phyloP scores from a whole-genome alignment of 306 rosid genomes.

The Vachellia pachyceras region DNA sequence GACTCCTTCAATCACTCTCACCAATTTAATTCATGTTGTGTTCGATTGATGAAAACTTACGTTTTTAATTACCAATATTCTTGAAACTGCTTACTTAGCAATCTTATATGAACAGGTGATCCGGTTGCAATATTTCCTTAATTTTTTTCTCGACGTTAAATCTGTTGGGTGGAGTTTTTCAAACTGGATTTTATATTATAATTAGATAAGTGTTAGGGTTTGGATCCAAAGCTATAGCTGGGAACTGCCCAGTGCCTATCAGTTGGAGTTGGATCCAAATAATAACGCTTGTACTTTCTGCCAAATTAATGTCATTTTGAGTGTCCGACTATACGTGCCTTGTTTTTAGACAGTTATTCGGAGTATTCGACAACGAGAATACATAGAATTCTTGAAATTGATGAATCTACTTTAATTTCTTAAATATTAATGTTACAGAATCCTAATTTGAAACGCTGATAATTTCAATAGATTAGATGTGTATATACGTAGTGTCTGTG shows the following conservation, averaged over 20 bases:
- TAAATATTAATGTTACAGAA: background rate
- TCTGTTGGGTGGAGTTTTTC: background rate
- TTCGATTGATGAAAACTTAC: background rate
- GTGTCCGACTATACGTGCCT: too few relatives aligned
- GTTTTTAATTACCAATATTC: conserved; percentile 9
- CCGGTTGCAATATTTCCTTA: background rate
- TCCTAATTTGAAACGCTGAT: background rate
- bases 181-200: background rate
- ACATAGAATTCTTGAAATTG: background rate
- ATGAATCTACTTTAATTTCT: background rate
- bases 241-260: too few relatives aligned
- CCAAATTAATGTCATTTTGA: background rate
- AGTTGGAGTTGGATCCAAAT: background rate
- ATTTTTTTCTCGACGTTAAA: background rate
- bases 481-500: background rate
- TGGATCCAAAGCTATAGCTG: background rate
- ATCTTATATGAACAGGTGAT: background rate
- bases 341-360: background rate
- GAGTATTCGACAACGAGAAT: background rate
- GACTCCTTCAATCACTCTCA: background rate
- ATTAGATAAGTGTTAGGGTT: background rate
- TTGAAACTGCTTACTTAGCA: background rate
- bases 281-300: background rate
- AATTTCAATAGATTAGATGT: background rate
- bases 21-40: background rate